Evolutionary conservation across 371 early-diverging fungal genomes (phyloP), one percentile per base, ranked within the genome.

Genomic region (Batrachochytrium dendrobatidis): DNA sequence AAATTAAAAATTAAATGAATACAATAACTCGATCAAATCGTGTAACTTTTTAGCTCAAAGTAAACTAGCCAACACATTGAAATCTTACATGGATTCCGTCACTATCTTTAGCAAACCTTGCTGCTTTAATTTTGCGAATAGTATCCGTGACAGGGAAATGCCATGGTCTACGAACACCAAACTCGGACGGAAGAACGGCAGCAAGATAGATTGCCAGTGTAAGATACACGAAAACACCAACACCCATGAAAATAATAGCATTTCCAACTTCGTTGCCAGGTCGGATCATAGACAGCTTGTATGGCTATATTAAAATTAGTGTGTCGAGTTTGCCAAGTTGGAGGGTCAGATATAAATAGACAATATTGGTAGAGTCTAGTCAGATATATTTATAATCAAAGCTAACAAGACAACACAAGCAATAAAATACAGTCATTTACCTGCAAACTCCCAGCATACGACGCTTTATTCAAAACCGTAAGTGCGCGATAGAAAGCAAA

Each of bases 161-260:
- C 87, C 87, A 87, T 1, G 79, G 77, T 55, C 73, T 75, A 28
- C 57, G 64, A 25, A 80, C 75, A 25, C 89, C 89, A 67, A 71
- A 86, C 61, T 87, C 85, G 25, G 72, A 61, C 7, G 83, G 83
- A 4, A 86, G 26, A 8, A 86, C 77, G 45, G 63, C 62, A 28
- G 65, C 67, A n/a, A 84, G 48, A 70, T 86, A 87, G 26, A 59
- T 53, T 0, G 85, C 68, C n/a, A 85, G 57, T 10, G 63, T 48
- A 55, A 81, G 53, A 62, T 74, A 79, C 1, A 84, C 64, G 52
- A 79, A 57, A 1, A 68, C 73, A 59, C 76, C 82, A 12, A 73
- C 65, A 43, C 78, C 59, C 66, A 86, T 35, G 28, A 74, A 72
- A 25, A 80, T 69, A 15, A 85, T 61, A 17, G 74, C 71, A 31